These are phyloP conservation scores for Aspergillus tanneri DNA, from an alignment of 2,329 filamentous ascomycete species.

Conservation along the genomic window DNA sequence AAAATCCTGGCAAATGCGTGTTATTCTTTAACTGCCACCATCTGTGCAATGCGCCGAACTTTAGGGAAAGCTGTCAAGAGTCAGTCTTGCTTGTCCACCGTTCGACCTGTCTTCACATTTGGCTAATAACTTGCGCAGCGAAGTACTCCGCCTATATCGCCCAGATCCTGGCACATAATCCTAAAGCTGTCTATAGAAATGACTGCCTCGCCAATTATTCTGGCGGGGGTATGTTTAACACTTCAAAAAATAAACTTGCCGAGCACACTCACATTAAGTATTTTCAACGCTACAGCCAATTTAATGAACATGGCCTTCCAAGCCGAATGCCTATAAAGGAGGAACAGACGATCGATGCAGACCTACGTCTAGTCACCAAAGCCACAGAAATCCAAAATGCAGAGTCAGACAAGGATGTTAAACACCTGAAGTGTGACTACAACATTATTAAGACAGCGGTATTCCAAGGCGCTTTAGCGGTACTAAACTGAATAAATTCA, in stretches of 20 bases:
- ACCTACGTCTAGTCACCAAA: slow-evolving; percentile 6
- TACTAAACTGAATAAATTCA: not conserved
- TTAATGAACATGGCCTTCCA: slow-evolving; percentile 8
- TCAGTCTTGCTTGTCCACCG: slow-evolving; percentile 6
- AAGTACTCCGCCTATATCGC: slow-evolving; percentile 4
- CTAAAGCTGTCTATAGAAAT: slow-evolving; percentile 3
- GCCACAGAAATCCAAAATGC: slow-evolving; percentile 7
- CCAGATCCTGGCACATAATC: slow-evolving; percentile 5
- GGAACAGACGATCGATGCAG: slow-evolving; percentile 8
- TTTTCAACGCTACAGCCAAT: slow-evolving; percentile 9
- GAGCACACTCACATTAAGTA: slow-evolving; percentile 15
- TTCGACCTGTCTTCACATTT: not conserved
- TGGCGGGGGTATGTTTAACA: slow-evolving; percentile 6
- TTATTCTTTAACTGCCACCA: slow-evolving; percentile 9
- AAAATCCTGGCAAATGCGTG: slow-evolving; percentile 6
- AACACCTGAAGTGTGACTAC: not conserved
- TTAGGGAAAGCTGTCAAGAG: slow-evolving; percentile 5
- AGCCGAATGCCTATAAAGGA: slow-evolving; percentile 7
- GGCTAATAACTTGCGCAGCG: slow-evolving; percentile 2
- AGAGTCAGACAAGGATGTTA: slow-evolving; percentile 1
- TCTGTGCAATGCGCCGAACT: slow-evolving; percentile 7
- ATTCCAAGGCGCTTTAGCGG: not conserved
- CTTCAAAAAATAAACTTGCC: not conserved
- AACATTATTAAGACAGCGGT: not conserved
- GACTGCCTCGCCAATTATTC: slow-evolving; percentile 10